Conservation (phyloP, 2,329 filamentous ascomycete species). For the Pestalotiopsis sp. region DNA sequence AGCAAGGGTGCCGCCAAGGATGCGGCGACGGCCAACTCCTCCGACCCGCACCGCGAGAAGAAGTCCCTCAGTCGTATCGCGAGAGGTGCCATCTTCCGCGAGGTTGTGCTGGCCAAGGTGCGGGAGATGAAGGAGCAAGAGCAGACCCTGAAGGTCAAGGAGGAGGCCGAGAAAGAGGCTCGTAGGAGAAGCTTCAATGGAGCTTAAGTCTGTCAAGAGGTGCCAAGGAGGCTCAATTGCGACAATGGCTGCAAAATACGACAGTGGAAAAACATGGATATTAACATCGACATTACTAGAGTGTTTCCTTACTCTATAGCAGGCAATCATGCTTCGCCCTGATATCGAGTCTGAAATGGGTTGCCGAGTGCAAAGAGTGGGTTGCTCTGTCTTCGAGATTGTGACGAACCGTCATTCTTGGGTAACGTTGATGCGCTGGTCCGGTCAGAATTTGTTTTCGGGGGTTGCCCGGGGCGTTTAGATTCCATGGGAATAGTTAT, state of each 20-base stretch:
- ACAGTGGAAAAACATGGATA: background rate
- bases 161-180: slow-evolving; percentile 55
- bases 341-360: background rate
- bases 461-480: too few relatives aligned
- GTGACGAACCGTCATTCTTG: background rate
- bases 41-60: slow-evolving; percentile 30
- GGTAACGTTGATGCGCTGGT: too few relatives aligned
- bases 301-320: background rate
- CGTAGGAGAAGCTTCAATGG: slow-evolving; percentile 35
- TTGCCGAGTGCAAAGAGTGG: background rate
- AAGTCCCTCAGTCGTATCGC: slow-evolving; percentile 50
- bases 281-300: background rate
- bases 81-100: slow-evolving; percentile 80
- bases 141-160: slow-evolving; percentile 68
- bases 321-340: background rate
- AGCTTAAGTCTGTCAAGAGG: slow-evolving; percentile 11
- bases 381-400: background rate
- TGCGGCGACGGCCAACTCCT: slow-evolving; percentile 34
- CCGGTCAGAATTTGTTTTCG: too few relatives aligned
- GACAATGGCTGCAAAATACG: background rate
- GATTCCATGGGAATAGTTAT: too few relatives aligned
- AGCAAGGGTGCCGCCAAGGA: slow-evolving; percentile 57
- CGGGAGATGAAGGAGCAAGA: slow-evolving; percentile 88
- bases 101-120: slow-evolving; percentile 92
- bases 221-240: background rate